Base-by-base conservation (phyloP, 257 asterid genomes). In the Misopates orontium region DNA sequence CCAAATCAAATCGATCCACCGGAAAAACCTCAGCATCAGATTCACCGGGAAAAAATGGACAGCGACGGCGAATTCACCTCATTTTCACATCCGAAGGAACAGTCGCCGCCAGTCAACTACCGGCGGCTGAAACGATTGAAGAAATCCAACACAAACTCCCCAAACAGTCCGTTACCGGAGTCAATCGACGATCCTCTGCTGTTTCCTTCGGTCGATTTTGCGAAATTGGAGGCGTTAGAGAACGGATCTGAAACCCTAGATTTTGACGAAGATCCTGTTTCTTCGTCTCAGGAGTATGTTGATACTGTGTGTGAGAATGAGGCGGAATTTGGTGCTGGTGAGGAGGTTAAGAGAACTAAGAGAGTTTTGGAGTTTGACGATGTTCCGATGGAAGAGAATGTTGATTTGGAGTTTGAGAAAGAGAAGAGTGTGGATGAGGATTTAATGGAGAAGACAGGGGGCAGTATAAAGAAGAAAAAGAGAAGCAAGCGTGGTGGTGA, bases 121-220 rank as follows among this genome's bases (percentile, higher is more conserved):
- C 94, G 78, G 62, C 81, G 83, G 68, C 86, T 93, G 66, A 90
- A 87, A 79, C 96, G 97, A 44, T 71, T 86, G 72, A 90, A 85
- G 79, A 86, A 81, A 65, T 71, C 83, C 49, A 39, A 44, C 41
- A 0, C 63, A 4, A 65, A 50, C 16, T n/a, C 80, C 31, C 24
- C 73, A 14, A 57, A 25, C 39, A 74, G 25, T 47, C 64, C 67
- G 16, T 41, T 72, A 59, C 44, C 66, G 52, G 75, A 64, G 4
- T 31, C 67, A 9, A 51, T 42, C 3, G 78, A 63, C 5, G 85
- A 80, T 13, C 79, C 84, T 5, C 74, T 83, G 44, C 40, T 80
- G 61, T 62, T 69, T 71, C 65, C 84, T 22, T 53, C 25, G 14
- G 76, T 77, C 21, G 84, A 83, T 71, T 83, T 79, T 63, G 81